Conservation (phyloP, 73 alveolate species). For the Stentor roeselii region DNA sequence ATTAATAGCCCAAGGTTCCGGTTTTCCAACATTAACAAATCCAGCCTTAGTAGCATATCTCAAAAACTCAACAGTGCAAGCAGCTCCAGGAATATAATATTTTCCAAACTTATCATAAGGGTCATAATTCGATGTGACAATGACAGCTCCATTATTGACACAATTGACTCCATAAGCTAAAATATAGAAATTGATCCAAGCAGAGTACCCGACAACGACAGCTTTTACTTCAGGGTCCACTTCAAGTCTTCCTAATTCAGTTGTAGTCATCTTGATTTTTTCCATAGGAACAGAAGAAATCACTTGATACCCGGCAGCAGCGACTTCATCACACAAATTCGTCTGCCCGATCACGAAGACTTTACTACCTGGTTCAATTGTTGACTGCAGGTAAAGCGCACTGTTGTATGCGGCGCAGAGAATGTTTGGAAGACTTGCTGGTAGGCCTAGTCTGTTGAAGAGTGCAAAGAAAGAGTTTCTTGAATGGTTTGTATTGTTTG, state of each 20-base stretch:
- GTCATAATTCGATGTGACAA: constrained; percentile 1
- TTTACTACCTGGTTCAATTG: background rate
- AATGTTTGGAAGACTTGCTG: background rate
- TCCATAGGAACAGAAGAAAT: background rate
- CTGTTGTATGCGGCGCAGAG: constrained; percentile 10
- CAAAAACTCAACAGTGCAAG: constrained; percentile 6
- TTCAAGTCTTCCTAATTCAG: constrained; percentile 3
- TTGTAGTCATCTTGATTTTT: background rate
- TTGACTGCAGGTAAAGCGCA: background rate
- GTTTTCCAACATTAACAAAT: constrained; percentile 7
- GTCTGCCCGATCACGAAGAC: constrained; percentile 17
- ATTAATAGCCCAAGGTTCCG: background rate
- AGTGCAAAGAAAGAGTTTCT: background rate
- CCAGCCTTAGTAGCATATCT: background rate
- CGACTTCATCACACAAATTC: constrained; percentile 8
- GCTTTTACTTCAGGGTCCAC: constrained; percentile 5
- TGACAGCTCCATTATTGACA: constrained; percentile 10
- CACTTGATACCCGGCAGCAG: constrained; percentile 8
- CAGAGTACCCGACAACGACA: constrained; percentile 19
- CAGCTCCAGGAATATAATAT: constrained; percentile 13
- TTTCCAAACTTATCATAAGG: constrained; percentile 24
- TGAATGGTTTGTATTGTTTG: constrained; percentile 4
- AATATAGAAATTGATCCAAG: background rate
- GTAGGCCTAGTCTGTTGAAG: background rate
- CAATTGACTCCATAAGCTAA: background rate